phyloP scores from a whole-genome alignment of 2,329 filamentous ascomycete species.

The Trichoderma simmonsii region DNA sequence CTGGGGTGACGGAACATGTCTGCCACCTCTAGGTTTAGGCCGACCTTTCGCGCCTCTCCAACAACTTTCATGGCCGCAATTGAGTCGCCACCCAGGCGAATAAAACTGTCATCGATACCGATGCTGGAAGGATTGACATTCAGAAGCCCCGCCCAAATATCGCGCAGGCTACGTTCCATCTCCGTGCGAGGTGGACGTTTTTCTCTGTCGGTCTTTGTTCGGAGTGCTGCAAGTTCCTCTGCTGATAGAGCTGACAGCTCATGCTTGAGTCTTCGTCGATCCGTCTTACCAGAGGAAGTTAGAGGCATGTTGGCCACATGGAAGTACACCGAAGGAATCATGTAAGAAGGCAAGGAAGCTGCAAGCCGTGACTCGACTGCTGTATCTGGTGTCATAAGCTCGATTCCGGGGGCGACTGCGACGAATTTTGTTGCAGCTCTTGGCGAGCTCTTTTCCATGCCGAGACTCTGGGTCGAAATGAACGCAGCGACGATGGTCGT shows the following conservation, averaged over 20 bases:
- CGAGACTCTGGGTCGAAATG: not conserved
- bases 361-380: not conserved
- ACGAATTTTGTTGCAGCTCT: not conserved
- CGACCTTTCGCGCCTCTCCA: not conserved
- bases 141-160: not conserved
- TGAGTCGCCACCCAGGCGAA: not conserved
- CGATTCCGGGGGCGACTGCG: too few species aligned
- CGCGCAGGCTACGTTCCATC: not conserved
- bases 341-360: not conserved
- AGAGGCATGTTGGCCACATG: too few species aligned
- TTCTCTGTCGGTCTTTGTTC: too few species aligned
- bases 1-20: not conserved
- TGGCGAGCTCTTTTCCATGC: too few species aligned
- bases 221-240: too few species aligned
- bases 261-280: too few species aligned
- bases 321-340: too few species aligned
- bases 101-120: constrained; percentile 40
- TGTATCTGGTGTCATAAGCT: not conserved
- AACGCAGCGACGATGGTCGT: not conserved
- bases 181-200: too few species aligned
- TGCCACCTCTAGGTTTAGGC: not conserved
- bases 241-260: too few species aligned
- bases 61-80: not conserved
- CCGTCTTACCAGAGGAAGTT: too few species aligned
- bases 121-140: constrained; percentile 32